These are phyloP conservation scores for Lenwebbia sp. DNA, from an alignment of 345 rosid species.

Conservation along the genomic window DNA sequence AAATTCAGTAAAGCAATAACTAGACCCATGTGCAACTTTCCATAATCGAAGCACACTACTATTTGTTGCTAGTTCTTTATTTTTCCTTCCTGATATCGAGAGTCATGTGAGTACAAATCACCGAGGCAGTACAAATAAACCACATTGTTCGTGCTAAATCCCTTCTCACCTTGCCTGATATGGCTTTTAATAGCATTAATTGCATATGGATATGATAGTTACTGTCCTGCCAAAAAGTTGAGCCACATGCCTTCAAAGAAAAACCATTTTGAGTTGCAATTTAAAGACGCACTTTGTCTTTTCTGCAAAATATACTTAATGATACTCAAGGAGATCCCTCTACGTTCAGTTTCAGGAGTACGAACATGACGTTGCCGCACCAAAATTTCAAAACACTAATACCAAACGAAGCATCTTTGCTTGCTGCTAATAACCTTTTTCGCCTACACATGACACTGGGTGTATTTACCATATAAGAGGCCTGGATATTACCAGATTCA, in stretches of 20 bases:
- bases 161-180: not conserved
- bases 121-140: not conserved
- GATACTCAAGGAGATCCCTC: not conserved
- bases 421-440: not conserved
- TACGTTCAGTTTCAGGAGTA: not conserved
- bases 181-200: conserved; percentile 8
- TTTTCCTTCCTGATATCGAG: not conserved
- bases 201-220: not conserved
- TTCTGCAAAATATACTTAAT: not conserved
- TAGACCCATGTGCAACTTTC: not conserved
- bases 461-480: not conserved
- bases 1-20: not conserved
- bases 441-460: not conserved
- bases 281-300: not conserved
- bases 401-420: not conserved
- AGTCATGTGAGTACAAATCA: not conserved
- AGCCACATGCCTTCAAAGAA: not conserved
- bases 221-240: not conserved
- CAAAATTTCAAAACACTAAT: not conserved
- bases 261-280: not conserved
- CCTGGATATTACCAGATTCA: not conserved
- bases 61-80: not conserved
- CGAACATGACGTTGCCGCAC: not conserved
- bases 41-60: conserved; percentile 2
- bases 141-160: not conserved